A percentile compares a stretch with the other conserved stretches of the same genome.
Conservation (phyloP, 371 early-diverging fungal genomes). For the Apophysomyces variabilis region DNA sequence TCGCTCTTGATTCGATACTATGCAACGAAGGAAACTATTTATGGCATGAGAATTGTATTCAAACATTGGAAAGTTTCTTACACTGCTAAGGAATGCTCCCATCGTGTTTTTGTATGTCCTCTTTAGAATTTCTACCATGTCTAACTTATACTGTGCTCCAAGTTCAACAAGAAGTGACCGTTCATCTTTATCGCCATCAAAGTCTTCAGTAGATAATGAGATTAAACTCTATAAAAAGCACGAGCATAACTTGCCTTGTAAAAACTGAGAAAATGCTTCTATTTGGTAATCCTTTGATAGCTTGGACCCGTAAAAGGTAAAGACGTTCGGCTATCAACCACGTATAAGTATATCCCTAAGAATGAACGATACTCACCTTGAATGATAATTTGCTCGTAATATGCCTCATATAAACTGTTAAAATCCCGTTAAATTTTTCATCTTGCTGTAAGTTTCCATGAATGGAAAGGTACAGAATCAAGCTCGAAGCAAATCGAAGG, state of each 20-base stretch:
- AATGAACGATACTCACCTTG: neutral
- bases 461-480: conserved; percentile 26
- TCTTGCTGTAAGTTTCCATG: conserved; percentile 19
- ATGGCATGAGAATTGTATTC: neutral
- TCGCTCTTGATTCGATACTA: neutral
- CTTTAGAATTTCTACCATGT: conserved; percentile 14
- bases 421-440: conserved; percentile 14
- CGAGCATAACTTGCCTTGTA: conserved; percentile 19
- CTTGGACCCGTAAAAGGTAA: conserved; percentile 29
- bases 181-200: conserved; percentile 32
- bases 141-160: conserved; percentile 22
- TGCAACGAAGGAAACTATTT: neutral
- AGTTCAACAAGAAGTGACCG: conserved; percentile 20
- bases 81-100: neutral
- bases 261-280: conserved; percentile 26
- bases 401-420: conserved; percentile 19
- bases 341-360: neutral
- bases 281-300: conserved; percentile 21
- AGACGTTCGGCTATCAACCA: conserved; percentile 19
- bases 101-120: neutral
- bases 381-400: conserved; percentile 15
- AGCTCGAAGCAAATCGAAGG: conserved; percentile 23
- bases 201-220: conserved; percentile 13
- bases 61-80: neutral
- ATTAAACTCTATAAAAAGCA: neutral